phyloP scores from a whole-genome alignment of 768 basidiomycete genomes.

The Sistotremastrum suecicum region DNA sequence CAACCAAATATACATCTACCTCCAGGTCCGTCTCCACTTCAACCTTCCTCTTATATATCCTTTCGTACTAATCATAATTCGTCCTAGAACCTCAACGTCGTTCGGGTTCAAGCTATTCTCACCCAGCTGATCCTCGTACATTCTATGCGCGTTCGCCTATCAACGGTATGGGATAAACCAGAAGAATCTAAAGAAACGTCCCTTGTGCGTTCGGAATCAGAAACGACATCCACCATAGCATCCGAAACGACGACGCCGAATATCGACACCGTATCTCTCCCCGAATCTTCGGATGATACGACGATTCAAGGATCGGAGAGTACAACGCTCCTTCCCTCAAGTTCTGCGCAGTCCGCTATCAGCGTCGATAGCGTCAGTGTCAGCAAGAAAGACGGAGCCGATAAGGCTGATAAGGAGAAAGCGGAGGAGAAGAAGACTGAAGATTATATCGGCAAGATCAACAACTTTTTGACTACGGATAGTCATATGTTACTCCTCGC shows the following conservation, averaged over 20 bases:
- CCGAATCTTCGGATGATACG: neutral
- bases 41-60: neutral
- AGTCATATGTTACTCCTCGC: constrained; percentile 7
- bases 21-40: neutral
- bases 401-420: neutral
- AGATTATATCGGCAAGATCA: constrained; percentile 24
- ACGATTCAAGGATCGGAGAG: neutral
- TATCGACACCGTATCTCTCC: neutral
- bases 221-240: constrained; percentile 1
- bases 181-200: neutral
- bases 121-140: constrained; percentile 26
- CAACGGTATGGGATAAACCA: constrained; percentile 11
- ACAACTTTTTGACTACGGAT: constrained; percentile 23
- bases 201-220: neutral
- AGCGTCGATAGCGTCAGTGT: neutral
- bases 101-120: constrained; percentile 20
- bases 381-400: neutral
- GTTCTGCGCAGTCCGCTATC: no score
- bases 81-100: constrained; percentile 14
- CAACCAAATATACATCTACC: constrained; percentile 16
- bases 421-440: neutral
- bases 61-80: neutral
- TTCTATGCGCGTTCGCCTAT: constrained; percentile 22
- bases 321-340: neutral
- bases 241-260: constrained; percentile 5